These are phyloP conservation scores for Citrullus colocynthis DNA, from an alignment of 306 rosid species.

Conservation along the genomic window DNA sequence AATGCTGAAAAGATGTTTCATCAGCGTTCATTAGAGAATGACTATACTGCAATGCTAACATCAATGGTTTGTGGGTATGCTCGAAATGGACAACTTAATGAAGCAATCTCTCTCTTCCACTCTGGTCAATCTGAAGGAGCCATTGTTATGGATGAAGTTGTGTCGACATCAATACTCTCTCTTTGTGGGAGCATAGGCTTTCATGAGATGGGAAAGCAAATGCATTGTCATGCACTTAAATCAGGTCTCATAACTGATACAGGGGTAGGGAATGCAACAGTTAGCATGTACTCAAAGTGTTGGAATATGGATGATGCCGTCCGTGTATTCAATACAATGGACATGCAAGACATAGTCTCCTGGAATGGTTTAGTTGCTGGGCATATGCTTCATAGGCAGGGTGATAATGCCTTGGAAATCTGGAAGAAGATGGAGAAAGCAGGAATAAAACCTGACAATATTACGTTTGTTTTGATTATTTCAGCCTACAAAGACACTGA, in stretches of 20 bases:
- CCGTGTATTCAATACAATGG: slow-evolving; percentile 35
- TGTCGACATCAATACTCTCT: slow-evolving; percentile 40
- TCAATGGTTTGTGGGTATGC: slow-evolving; percentile 69
- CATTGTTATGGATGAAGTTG: slow-evolving; percentile 56
- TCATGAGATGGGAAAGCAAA: slow-evolving; percentile 75
- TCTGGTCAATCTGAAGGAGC: slow-evolving; percentile 38
- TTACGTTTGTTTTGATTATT: slow-evolving; percentile 52
- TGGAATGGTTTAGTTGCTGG: slow-evolving; percentile 80
- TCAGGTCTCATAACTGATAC: slow-evolving; percentile 39
- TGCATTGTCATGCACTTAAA: slow-evolving; percentile 54
- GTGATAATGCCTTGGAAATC: slow-evolving; percentile 51
- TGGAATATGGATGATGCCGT: slow-evolving; percentile 60
- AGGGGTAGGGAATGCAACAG: slow-evolving; percentile 57
- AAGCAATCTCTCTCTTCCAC: slow-evolving; percentile 53
- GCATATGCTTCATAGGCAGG: slow-evolving; percentile 53
- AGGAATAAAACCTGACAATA: slow-evolving; percentile 44
- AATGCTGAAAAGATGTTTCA: slow-evolving; percentile 52
- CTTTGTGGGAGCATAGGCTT: slow-evolving; percentile 60
- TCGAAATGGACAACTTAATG: slow-evolving; percentile 40
- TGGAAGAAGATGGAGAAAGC: slow-evolving; percentile 63
- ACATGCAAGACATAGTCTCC: slow-evolving; percentile 43
- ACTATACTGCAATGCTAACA: slow-evolving; percentile 43
- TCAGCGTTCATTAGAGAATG: slow-evolving; percentile 38
- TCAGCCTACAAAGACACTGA: slow-evolving; percentile 56
- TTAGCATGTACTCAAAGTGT: slow-evolving; percentile 80